Percentiles rank a stretch among this genome's conserved stretches.
Conservation (phyloP, 441 rosid genomes). For the Erysimum cheiri region DNA sequence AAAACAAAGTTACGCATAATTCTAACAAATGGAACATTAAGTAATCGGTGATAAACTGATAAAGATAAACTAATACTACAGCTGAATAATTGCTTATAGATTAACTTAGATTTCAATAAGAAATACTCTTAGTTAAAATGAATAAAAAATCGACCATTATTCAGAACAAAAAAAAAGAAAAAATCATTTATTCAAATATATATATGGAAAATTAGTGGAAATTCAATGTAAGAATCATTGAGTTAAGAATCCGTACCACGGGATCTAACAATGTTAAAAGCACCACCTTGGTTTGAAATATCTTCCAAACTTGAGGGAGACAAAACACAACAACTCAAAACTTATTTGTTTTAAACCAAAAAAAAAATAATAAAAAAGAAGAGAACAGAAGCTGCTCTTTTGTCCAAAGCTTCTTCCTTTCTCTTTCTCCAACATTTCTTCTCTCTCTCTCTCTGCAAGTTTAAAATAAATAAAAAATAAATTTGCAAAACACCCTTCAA, state of each 20-base stretch:
- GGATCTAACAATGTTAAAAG: constrained; percentile 45
- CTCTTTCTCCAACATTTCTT: constrained; percentile 44
- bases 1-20: too few relatives aligned
- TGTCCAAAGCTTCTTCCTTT: constrained; percentile 46
- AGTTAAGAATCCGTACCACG: constrained; percentile 48
- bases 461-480: not conserved
- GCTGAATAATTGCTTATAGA: not conserved
- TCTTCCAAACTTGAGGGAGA: constrained; percentile 48
- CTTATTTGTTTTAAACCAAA: not conserved
- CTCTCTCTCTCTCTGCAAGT: constrained; percentile 38
- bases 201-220: not conserved
- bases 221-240: constrained; percentile 22
- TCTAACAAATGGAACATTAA: not conserved
- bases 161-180: not conserved
- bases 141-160: constrained; percentile 1
- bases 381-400: constrained; percentile 51
- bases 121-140: not conserved
- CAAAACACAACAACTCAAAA: constrained; percentile 33
- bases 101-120: not conserved
- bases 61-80: not conserved
- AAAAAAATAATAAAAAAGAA: constrained; percentile 12
- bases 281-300: constrained; percentile 34
- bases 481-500: constrained; percentile 24
- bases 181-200: not conserved
- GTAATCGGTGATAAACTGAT: not conserved